Conservation (phyloP, 306 rosid species). For the Cicer cuneatum region DNA sequence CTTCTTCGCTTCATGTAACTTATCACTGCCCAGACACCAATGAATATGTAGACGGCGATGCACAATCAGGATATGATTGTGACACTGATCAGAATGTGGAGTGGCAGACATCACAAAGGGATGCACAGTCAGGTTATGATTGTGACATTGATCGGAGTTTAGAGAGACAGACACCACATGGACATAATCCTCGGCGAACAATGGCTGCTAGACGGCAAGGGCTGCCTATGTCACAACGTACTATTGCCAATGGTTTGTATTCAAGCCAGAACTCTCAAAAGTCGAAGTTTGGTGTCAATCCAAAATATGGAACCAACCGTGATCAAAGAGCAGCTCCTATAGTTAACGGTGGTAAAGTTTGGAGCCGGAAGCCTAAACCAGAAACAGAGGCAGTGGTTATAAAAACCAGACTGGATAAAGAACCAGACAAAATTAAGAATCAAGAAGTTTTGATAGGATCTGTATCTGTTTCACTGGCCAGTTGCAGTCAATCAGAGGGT, state of each 20-base stretch:
- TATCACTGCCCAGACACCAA: constrained; percentile 47
- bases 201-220: constrained; percentile 55
- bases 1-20: constrained; percentile 46
- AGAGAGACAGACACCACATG: constrained; percentile 54
- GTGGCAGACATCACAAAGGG: constrained; percentile 39
- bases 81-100: constrained; percentile 61
- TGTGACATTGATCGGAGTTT: constrained; percentile 54
- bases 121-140: constrained; percentile 47
- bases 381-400: constrained; percentile 56
- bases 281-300: constrained; percentile 58
- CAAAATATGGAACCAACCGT: constrained; percentile 60
- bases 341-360: constrained; percentile 57
- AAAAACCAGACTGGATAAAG: constrained; percentile 56
- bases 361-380: constrained; percentile 83
- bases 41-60: constrained; percentile 55
- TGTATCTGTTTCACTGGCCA: constrained; percentile 69
- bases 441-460: constrained; percentile 90
- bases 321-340: constrained; percentile 57
- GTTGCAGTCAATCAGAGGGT: constrained; percentile 57
- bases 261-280: constrained; percentile 61
- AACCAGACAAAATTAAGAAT: constrained; percentile 60
- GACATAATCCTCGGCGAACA: constrained; percentile 49
- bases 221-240: constrained; percentile 63
- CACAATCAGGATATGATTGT: constrained; percentile 47
- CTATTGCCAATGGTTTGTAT: constrained; percentile 54